Percentiles rank a stretch among this genome's conserved stretches.
These are phyloP conservation scores for Colletotrichum somersetense DNA, from an alignment of 2,329 filamentous ascomycete species.

Conservation along the genomic window DNA sequence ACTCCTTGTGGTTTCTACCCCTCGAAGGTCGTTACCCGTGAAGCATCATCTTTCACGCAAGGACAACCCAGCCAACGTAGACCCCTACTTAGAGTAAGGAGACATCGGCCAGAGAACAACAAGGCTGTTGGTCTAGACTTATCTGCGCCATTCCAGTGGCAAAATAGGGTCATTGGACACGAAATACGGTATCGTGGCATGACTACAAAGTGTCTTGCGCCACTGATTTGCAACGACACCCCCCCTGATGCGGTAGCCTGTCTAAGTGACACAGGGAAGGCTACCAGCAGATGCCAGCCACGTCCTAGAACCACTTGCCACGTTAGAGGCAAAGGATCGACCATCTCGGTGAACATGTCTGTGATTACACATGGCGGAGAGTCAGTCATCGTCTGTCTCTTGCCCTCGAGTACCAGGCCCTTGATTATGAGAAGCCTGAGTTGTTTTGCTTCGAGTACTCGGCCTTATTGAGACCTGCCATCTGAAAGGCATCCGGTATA, in stretches of 20 bases:
- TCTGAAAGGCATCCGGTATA: neutral
- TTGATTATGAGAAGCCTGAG: constrained; percentile 8
- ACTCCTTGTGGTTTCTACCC: neutral
- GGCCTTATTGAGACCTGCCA: neutral
- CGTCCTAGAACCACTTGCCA: neutral
- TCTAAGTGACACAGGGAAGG: constrained; percentile 25
- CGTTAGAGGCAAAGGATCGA: neutral
- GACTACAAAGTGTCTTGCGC: constrained; percentile 6
- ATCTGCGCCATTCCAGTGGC: neutral
- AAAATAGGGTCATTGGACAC: neutral
- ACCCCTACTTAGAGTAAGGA: neutral
- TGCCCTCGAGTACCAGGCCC: neutral
- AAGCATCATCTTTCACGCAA: neutral
- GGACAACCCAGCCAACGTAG: constrained; percentile 1
- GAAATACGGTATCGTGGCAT: neutral
- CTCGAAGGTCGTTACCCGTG: neutral
- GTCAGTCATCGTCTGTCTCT: constrained; percentile 2
- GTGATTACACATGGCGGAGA: neutral
- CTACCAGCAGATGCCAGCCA: constrained; percentile 22
- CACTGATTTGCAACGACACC: constrained; percentile 2
- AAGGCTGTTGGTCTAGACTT: neutral
- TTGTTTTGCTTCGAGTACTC: neutral
- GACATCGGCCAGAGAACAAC: neutral
- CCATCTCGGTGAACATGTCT: constrained; percentile 5
- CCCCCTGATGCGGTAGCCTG: constrained; percentile 14